Percentiles rank a stretch among this genome's conserved stretches.
phyloP scores from a whole-genome alignment of 2,329 filamentous ascomycete genomes.

The Exophiala alcalophila region DNA sequence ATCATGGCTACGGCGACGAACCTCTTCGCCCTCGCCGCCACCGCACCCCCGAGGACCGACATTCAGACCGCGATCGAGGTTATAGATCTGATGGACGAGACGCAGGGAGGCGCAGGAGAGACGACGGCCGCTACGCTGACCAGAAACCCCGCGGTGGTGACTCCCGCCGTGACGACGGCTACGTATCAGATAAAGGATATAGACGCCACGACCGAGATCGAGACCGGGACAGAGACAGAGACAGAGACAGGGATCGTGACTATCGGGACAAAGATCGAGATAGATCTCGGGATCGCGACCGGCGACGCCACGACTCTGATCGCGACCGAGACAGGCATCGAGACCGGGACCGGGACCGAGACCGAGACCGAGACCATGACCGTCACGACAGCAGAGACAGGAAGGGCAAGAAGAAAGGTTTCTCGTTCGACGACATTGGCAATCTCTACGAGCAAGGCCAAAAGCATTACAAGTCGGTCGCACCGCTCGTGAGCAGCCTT shows the following conservation, averaged over 20 bases:
- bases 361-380: conserved; percentile 16
- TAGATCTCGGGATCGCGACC: conserved; percentile 14
- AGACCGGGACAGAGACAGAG: conserved; percentile 19
- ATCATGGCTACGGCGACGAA: conserved; percentile 18
- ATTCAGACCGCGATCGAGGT: conserved; percentile 22
- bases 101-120: conserved; percentile 11
- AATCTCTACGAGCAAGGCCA: conserved; percentile 27
- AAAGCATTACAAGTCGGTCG: conserved; percentile 31
- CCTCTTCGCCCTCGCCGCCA: conserved; percentile 17
- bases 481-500: conserved; percentile 25
- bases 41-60: conserved; percentile 22
- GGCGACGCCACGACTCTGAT: conserved; percentile 14
- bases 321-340: conserved; percentile 4
- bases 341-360: conserved; percentile 16
- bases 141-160: conserved; percentile 14
- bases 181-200: conserved; percentile 23
- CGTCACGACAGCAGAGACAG: conserved; percentile 13
- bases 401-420: conserved; percentile 24
- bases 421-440: conserved; percentile 24
- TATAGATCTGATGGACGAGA: conserved; percentile 24
- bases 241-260: conserved; percentile 13
- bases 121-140: conserved; percentile 24
- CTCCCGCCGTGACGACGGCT: conserved; percentile 20
- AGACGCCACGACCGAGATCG: conserved; percentile 20
- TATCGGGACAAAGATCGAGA: conserved; percentile 21